Evolutionary conservation across 202 grass and related monocot species (phyloP).

Genomic region (Carex arenaria): DNA sequence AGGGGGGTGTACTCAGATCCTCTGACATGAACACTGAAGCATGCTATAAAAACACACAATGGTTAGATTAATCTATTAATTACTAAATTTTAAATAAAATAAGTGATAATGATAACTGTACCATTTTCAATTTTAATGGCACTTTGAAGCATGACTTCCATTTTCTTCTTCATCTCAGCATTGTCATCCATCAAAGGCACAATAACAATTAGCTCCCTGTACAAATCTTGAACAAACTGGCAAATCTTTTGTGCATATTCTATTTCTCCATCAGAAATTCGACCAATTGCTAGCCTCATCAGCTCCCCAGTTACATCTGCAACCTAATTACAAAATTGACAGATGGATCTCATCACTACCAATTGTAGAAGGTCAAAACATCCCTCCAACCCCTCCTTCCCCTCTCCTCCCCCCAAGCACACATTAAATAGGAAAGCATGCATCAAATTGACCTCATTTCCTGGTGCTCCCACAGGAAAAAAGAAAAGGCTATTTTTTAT

Average conservation of each 20-base stretch:
- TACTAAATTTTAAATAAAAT: neutral
- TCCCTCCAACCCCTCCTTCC: neutral
- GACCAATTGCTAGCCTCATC: slow-evolving; percentile 97
- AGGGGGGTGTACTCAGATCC: slow-evolving; percentile 88
- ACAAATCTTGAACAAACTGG: slow-evolving; percentile 81
- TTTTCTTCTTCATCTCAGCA: slow-evolving; percentile 99
- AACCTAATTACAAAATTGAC: slow-evolving; percentile 51
- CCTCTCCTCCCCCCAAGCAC: neutral
- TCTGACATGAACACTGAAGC: slow-evolving; percentile 95
- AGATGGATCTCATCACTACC: slow-evolving; percentile 22
- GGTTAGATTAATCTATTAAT: slow-evolving; percentile 20
- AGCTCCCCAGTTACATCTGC: slow-evolving; percentile 96
- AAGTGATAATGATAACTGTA: slow-evolving; percentile 33
- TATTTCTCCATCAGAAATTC: slow-evolving; percentile 94
- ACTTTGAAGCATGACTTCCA: slow-evolving; percentile 95
- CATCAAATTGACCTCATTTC: neutral
- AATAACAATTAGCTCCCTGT: slow-evolving; percentile 77
- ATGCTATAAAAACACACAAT: slow-evolving; percentile 43
- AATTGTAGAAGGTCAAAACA: neutral
- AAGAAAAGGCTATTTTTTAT: neutral
- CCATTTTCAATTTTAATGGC: slow-evolving; percentile 98
- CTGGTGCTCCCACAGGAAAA: neutral
- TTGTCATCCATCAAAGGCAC: slow-evolving; percentile 96
- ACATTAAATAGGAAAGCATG: neutral
- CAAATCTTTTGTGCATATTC: slow-evolving; percentile 95